These are phyloP conservation scores for Leccinum ochraceum DNA, from an alignment of 768 basidiomycete species.

Conservation along the genomic window DNA sequence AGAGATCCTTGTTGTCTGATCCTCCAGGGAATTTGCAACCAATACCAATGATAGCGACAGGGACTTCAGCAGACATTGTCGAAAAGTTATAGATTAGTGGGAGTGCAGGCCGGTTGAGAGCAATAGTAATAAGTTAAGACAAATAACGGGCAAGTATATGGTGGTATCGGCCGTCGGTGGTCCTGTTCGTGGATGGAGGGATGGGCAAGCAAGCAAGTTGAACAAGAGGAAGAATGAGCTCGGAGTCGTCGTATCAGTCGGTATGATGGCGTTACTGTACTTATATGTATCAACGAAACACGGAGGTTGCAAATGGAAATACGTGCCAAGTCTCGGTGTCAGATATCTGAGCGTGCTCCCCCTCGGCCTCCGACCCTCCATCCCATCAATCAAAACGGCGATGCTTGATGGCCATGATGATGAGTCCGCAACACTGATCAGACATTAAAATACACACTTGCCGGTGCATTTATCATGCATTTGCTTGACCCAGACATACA, in stretches of 20 bases:
- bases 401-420: neutral
- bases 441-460: neutral
- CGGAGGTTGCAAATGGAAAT: neutral
- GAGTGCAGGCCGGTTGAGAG: neutral
- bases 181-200: neutral
- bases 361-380: neutral
- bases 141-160: neutral
- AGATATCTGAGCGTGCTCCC: neutral
- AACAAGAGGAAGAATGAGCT: neutral
- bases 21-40: slow-evolving; percentile 36
- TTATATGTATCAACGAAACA: slow-evolving; percentile 10
- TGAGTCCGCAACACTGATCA: neutral
- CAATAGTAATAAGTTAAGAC: neutral
- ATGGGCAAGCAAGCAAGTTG: neutral
- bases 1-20: slow-evolving; percentile 33
- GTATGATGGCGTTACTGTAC: neutral
- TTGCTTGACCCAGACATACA: neutral
- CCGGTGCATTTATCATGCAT: neutral
- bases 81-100: slow-evolving; percentile 3
- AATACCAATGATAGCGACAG: slow-evolving; percentile 33
- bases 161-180: neutral
- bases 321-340: neutral
- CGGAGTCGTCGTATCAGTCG: neutral
- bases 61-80: slow-evolving; percentile 31
- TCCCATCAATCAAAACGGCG: slow-evolving; percentile 15